Base-by-base conservation (phyloP, 345 rosid species). In the Eucalyptus virginea region DNA sequence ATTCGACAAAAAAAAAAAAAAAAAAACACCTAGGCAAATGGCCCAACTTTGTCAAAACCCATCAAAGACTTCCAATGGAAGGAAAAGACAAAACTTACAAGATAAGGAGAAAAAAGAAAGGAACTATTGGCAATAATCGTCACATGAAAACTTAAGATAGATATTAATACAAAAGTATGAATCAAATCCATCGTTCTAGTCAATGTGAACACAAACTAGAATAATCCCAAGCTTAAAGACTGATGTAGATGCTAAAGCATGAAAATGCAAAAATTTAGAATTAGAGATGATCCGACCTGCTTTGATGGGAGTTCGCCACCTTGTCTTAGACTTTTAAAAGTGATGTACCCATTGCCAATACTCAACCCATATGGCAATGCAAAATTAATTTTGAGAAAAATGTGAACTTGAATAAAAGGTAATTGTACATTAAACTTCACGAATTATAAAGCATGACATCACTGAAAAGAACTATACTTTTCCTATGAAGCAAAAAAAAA, bases 1-100 rank as follows among this genome's bases (percentile, higher is more conserved):
- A 52, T 52, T 19, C 2, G 11, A 52, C 58, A 19, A 52, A 19
- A 52, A 50, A 0, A 1, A 16, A 0, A 1, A 16, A 51, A 51
- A 12, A 48, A 6, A 51, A 17, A 51, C 8, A 17, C 18, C 9
- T 18, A 18, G 1, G 54, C 23, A 51, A 51, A 51, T 51, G 4
- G 9, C 54, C 4, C 23, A 51, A 51, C 23, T 51, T 18, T 18
- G 23, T 51, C 54, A 51, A 51, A 51, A 51, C 54, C 23, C 23
- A 52, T 77, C 47, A 37, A 37, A 37, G 30, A 40, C 28, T 40
- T 40, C 30, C 16, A 40, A 40, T 2, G 16, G 16, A 77, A 44
- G 47, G 47, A 77, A 65, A 77, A 21, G 47, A 21, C 58, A 44
- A 56, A 37, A 26, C 45, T 83, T 34, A 80, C 18, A 28, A 24